Conservation (phyloP, 2,329 filamentous ascomycete genomes). For the Incumbomyces delicatus region DNA sequence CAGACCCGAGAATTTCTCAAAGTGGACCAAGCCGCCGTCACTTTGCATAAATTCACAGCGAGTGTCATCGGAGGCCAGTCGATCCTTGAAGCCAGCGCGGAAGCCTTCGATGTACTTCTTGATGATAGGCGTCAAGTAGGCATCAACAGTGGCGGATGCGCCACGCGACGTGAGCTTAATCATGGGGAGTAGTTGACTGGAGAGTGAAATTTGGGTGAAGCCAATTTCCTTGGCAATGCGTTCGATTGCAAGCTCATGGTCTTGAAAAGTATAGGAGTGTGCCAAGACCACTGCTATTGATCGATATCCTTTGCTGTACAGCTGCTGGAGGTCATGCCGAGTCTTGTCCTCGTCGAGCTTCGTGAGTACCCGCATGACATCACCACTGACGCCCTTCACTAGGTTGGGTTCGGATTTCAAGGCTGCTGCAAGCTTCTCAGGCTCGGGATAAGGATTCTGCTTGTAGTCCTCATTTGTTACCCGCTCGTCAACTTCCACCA, state of each 20-base stretch:
- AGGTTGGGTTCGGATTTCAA: conserved; percentile 44
- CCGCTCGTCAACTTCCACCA: conserved; percentile 80
- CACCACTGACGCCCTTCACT: conserved; percentile 59
- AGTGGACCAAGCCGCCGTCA: conserved; percentile 57
- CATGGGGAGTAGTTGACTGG: conserved; percentile 70
- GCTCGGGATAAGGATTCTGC: conserved; percentile 41
- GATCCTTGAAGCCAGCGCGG: conserved; percentile 70
- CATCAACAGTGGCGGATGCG: conserved; percentile 70
- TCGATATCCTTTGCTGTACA: conserved; percentile 61
- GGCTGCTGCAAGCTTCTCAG: conserved; percentile 86
- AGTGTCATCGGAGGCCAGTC: conserved; percentile 60
- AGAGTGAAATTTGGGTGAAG: conserved; percentile 67
- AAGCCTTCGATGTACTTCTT: conserved; percentile 70
- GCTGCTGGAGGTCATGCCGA: conserved; percentile 51
- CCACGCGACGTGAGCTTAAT: conserved; percentile 69
- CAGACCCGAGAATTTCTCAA: conserved; percentile 63
- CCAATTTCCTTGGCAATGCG: conserved; percentile 69
- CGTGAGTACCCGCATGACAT: conserved; percentile 60
- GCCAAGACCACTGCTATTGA: conserved; percentile 85
- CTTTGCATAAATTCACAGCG: conserved; percentile 93
- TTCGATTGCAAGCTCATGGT: conserved; percentile 72
- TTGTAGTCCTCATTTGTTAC: conserved; percentile 42
- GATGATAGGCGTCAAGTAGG: conserved; percentile 70
- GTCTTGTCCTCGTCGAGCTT: conserved; percentile 45
- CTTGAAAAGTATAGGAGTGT: conserved; percentile 84